A percentile compares a stretch with the other conserved stretches of the same genome.
These are phyloP conservation scores for Aspergillus heteromorphus DNA, from an alignment of 495 filamentous ascomycete genomes.

Conservation along the genomic window DNA sequence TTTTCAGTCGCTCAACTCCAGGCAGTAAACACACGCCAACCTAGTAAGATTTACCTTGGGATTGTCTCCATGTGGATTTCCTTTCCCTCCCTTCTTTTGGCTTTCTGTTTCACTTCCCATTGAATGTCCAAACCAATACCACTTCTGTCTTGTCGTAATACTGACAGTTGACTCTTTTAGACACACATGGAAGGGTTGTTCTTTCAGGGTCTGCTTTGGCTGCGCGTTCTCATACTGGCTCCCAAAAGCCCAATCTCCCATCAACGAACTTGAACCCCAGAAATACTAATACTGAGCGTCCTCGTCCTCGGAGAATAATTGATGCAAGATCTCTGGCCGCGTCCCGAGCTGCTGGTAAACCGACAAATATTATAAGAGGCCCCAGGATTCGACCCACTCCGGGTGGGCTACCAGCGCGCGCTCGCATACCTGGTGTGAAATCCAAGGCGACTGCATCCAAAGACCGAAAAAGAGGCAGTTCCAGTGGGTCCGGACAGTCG, in stretches of 20 bases:
- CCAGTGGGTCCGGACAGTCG: conserved; percentile 2
- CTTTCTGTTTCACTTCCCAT: background rate
- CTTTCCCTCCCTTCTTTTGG: background rate
- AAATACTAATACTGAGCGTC: conserved; percentile 13
- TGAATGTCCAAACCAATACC: too few species aligned
- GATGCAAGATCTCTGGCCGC: conserved; percentile 42
- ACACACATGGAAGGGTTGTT: background rate
- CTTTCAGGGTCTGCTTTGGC: background rate
- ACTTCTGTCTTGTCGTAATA: too few species aligned
- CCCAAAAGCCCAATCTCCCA: conserved; percentile 18
- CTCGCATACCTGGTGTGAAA: conserved; percentile 18
- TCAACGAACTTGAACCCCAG: conserved; percentile 15
- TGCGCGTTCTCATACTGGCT: conserved; percentile 6
- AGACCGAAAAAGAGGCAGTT: conserved; percentile 12
- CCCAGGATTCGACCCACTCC: conserved; percentile 24
- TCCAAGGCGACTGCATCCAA: background rate
- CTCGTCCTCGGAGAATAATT: conserved; percentile 28
- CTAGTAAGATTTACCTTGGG: conserved; percentile 14
- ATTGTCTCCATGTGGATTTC: background rate
- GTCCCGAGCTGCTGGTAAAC: conserved; percentile 21
- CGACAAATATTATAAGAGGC: conserved; percentile 30
- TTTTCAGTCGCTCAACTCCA: conserved; percentile 26
- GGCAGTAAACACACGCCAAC: conserved; percentile 13
- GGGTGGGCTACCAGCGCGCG: conserved; percentile 10
- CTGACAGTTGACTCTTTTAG: background rate